Conservation (phyloP, 1,284 basidiomycete species). For the Paramarasmius palmivorus region DNA sequence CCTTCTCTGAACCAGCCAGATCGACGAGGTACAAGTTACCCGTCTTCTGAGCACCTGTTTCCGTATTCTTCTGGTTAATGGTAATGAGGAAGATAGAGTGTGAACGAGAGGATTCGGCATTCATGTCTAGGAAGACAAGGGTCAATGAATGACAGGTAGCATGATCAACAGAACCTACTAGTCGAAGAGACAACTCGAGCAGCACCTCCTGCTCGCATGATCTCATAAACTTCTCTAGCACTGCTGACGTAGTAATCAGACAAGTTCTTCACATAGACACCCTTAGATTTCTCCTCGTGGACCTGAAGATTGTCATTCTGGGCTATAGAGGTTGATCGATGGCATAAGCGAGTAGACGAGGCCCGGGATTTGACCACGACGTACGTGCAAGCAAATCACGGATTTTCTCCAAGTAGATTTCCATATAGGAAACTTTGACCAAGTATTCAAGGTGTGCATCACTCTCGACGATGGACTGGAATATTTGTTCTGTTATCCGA, state of each 20-base stretch:
- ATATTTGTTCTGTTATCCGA: slow-evolving; percentile 98
- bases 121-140: slow-evolving; percentile 84
- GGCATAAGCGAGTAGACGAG: not conserved
- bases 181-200: slow-evolving; percentile 94
- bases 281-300: slow-evolving; percentile 97
- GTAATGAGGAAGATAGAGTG: slow-evolving; percentile 99
- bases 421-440: slow-evolving; percentile 99
- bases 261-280: slow-evolving; percentile 97
- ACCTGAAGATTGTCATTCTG: slow-evolving; percentile 99
- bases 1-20: slow-evolving; percentile 98
- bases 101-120: slow-evolving; percentile 98
- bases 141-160: not conserved
- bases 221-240: slow-evolving; percentile 97
- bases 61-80: slow-evolving; percentile 95
- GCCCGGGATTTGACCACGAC: slow-evolving; percentile 32
- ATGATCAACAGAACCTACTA: slow-evolving; percentile 54
- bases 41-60: slow-evolving; percentile 93
- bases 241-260: slow-evolving; percentile 98
- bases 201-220: slow-evolving; percentile 95
- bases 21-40: slow-evolving; percentile 98
- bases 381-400: slow-evolving; percentile 94
- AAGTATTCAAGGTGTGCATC: slow-evolving; percentile 96
- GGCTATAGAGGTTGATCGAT: slow-evolving; percentile 50
- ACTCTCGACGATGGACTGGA: slow-evolving; percentile 94
- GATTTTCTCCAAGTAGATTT: slow-evolving; percentile 98